phyloP scores from a whole-genome alignment of 2,329 filamentous ascomycete genomes.

The Scedosporium apiospermum region DNA sequence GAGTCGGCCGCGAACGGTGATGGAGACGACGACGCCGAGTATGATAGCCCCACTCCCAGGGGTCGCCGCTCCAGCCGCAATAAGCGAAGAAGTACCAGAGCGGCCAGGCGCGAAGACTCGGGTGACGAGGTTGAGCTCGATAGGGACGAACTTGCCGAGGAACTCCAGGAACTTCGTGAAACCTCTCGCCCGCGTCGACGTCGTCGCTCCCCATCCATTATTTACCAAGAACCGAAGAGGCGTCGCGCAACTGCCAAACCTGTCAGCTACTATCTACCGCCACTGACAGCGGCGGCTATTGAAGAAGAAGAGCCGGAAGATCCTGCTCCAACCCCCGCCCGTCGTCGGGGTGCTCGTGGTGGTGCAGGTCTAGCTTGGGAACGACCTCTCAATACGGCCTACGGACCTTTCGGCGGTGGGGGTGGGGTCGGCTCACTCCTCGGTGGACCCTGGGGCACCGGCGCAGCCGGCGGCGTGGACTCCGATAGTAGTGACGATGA shows the following conservation, averaged over 20 bases:
- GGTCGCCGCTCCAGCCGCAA: slow-evolving; percentile 28
- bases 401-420: slow-evolving; percentile 85
- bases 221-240: slow-evolving; percentile 48
- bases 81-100: slow-evolving; percentile 37
- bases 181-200: slow-evolving; percentile 43
- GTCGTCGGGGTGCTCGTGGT: slow-evolving; percentile 54
- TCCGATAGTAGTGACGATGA: slow-evolving; percentile 98
- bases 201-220: slow-evolving; percentile 42
- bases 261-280: slow-evolving; percentile 80
- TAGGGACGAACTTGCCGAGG: slow-evolving; percentile 55
- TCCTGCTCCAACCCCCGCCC: slow-evolving; percentile 57
- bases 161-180: slow-evolving; percentile 51
- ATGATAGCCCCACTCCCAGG: slow-evolving; percentile 39
- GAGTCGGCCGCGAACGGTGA: slow-evolving; percentile 31
- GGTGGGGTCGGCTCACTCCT: slow-evolving; percentile 63
- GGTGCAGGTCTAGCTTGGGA: slow-evolving; percentile 57
- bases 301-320: slow-evolving; percentile 68
- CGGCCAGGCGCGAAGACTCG: slow-evolving; percentile 40
- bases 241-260: slow-evolving; percentile 50
- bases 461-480: slow-evolving; percentile 69
- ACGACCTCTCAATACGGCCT: slow-evolving; percentile 77
- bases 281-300: slow-evolving; percentile 50
- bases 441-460: slow-evolving; percentile 64
- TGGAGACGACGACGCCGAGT: slow-evolving; percentile 31
- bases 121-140: slow-evolving; percentile 50